These are phyloP conservation scores for Ceratocystis papillata DNA, from an alignment of 2,329 filamentous ascomycete species.

Conservation along the genomic window DNA sequence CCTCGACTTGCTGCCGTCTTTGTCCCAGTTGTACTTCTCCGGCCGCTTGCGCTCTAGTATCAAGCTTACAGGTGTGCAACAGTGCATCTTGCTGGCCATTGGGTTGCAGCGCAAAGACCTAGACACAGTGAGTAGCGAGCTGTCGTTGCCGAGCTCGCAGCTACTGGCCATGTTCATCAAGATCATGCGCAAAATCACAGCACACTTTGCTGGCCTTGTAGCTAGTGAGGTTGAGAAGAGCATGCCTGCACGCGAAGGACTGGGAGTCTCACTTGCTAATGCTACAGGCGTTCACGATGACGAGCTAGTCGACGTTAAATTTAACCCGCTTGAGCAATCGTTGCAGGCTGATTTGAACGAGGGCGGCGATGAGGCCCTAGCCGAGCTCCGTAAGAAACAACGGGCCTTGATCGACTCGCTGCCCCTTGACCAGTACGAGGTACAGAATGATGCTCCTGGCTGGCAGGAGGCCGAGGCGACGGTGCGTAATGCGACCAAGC, in stretches of 20 bases:
- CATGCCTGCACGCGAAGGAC: constrained; percentile 47
- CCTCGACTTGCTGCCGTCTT: constrained; percentile 74
- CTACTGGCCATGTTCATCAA: constrained; percentile 96
- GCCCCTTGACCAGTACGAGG: constrained; percentile 69
- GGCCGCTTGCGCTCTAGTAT: constrained; percentile 58
- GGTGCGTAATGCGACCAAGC: constrained; percentile 49
- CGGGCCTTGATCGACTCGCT: constrained; percentile 81
- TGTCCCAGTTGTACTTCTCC: constrained; percentile 76
- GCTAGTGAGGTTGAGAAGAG: constrained; percentile 60
- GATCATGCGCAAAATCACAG: constrained; percentile 76
- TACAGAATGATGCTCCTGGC: constrained; percentile 49
- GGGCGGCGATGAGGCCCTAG: constrained; percentile 64
- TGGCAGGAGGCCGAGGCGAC: constrained; percentile 68
- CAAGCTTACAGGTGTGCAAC: constrained; percentile 69
- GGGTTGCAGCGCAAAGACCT: constrained; percentile 85
- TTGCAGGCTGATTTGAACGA: constrained; percentile 77
- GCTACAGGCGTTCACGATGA: constrained; percentile 58
- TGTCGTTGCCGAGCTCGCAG: constrained; percentile 63
- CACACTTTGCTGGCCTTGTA: constrained; percentile 64
- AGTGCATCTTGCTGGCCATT: constrained; percentile 76
- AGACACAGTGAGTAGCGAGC: constrained; percentile 66
- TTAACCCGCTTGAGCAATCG: constrained; percentile 57
- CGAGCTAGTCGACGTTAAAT: constrained; percentile 54
- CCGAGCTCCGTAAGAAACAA: constrained; percentile 65
- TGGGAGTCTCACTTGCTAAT: constrained; percentile 49